Evolutionary conservation across 2,329 filamentous ascomycete species (phyloP), one percentile per base, ranked within the genome.

Genomic region (Trichoderma arundinaceum): DNA sequence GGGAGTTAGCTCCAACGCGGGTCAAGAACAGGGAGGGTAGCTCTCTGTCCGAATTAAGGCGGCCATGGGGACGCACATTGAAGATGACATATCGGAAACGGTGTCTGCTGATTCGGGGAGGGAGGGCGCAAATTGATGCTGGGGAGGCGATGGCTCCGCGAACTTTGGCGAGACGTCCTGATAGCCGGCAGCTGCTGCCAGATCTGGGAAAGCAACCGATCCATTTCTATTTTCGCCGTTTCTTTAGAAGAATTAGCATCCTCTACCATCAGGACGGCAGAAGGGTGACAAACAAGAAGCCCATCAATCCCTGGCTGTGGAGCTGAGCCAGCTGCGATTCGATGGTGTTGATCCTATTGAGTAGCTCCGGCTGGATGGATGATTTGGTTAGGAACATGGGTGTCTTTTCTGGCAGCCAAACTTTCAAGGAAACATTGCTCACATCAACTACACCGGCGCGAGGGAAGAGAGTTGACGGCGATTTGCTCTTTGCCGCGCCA

Each of bases 291-390:
- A 52, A 63, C 60, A 63, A 12, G 41, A 63, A 63, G 49, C 60
- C 60, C 15, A 63, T 28, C 4, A 63, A 46, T 22, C 60, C 60
- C 28, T 63, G 60, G 60, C 60, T 63, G 6, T 63, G 60, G 4
- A 63, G 60, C 32, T 63, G 60, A 13, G 60, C 60, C 8, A 63
- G 60, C 38, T 54, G 48, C 39, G 60, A 63, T 33, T 63, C 60
- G 41, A 63, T 63, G 39, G 60, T 63, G 39, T 63, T 63, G 32
- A 63, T 63, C 38, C 60, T 54, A 19, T 53, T 63, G 12, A 63
- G 60, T 12, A 63, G 60, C 41, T 63, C 60, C 22, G 60, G 60
- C 60, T 63, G 35, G 7, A 62, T 35, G n/a, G 10, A 19, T 28
- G 22, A 4, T 7, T 8, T 22, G 32, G 49, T 63, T 43, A 63